Evolutionary conservation across 208 protist species (phyloP).

Genomic region (Tritrichomonas foetus): DNA sequence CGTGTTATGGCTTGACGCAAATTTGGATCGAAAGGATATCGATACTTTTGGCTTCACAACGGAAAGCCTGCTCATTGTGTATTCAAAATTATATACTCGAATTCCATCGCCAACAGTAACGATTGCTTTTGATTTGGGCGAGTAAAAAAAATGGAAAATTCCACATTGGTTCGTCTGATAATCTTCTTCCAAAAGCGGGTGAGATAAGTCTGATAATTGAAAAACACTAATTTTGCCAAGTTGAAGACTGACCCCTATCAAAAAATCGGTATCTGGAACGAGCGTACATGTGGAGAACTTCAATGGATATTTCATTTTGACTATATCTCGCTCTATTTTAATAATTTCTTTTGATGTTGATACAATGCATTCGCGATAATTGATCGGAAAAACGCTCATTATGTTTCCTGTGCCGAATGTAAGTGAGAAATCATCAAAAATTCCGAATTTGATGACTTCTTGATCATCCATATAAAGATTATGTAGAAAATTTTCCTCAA

Average conservation of each 20-base stretch:
- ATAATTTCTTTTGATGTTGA: not conserved
- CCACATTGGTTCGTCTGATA: not conserved
- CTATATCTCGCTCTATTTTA: not conserved
- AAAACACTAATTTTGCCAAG: not conserved
- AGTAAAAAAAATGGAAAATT: not conserved
- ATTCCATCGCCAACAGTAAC: not conserved
- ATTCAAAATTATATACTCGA: not conserved
- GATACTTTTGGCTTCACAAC: not conserved
- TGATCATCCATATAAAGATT: no score
- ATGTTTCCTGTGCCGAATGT: not conserved
- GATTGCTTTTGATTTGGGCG: not conserved
- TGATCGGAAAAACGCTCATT: not conserved
- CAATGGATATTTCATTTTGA: not conserved
- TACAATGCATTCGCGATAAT: not conserved
- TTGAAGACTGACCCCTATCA: not conserved
- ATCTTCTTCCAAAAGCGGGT: no score
- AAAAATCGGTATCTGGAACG: not conserved
- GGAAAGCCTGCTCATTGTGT: not conserved
- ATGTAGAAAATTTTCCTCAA: no score
- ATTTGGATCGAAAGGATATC: not conserved
- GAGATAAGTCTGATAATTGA: not conserved
- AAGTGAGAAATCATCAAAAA: constrained; percentile 12
- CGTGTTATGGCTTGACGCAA: not conserved
- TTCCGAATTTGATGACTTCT: not conserved
- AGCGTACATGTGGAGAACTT: not conserved